Percentiles rank a stretch among this genome's conserved stretches.
These are phyloP conservation scores for Talaromyces wortmannii DNA, from an alignment of 495 filamentous ascomycete genomes.

Conservation along the genomic window DNA sequence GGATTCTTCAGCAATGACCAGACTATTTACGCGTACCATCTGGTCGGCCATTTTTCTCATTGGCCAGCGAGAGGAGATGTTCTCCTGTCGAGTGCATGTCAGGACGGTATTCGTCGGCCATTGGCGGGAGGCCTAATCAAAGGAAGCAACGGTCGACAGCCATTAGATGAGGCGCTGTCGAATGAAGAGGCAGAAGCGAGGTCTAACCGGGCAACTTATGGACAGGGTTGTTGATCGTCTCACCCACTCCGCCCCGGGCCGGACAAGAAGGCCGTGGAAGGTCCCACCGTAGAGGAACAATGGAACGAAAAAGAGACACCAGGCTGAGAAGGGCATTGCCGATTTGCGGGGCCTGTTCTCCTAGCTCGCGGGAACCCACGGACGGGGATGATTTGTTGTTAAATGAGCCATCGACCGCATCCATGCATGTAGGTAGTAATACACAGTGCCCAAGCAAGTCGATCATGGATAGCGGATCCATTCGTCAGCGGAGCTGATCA, in stretches of 20 bases:
- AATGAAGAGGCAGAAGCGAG: conserved; percentile 5
- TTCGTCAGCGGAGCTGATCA: neutral
- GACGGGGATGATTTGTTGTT: neutral
- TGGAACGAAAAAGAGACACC: neutral
- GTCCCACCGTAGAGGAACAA: neutral
- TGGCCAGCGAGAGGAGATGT: neutral
- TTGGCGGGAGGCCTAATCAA: neutral
- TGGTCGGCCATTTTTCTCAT: neutral
- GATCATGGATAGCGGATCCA: neutral
- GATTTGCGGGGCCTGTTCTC: neutral
- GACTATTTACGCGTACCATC: neutral
- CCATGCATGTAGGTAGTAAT: too few species aligned
- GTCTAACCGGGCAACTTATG: neutral
- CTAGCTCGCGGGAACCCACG: neutral
- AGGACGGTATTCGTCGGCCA: neutral
- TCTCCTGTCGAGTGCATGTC: neutral
- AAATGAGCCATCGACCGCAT: neutral
- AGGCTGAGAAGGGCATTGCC: neutral
- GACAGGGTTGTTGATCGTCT: neutral
- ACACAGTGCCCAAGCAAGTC: too few species aligned
- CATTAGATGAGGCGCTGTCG: neutral
- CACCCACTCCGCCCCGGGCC: neutral
- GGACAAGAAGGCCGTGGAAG: neutral
- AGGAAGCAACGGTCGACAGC: conserved; percentile 1
- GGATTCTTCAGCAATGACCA: neutral